Evolutionary conservation across 2,329 filamentous ascomycete species (phyloP), one percentile per base, ranked within the genome.

Genomic region (Westerdykella aurantiaca): DNA sequence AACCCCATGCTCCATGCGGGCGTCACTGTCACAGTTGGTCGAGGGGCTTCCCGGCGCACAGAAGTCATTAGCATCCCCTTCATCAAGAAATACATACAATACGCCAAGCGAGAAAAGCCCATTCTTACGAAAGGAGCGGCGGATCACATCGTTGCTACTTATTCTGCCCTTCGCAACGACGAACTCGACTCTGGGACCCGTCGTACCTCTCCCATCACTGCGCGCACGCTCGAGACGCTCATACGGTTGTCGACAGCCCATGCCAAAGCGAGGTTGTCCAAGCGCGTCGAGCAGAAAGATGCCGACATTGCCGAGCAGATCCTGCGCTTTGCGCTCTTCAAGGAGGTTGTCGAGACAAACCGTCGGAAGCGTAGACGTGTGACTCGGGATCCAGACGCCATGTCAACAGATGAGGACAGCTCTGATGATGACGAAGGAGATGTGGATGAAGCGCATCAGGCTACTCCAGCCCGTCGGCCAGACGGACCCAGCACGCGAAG

Each of bases 1-100:
- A 93, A 97, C 59, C 80, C 86, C 23, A 95, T 97, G 88, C 79
- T 98, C 34, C 93, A 98, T 63, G 86, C 89, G 9, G 93, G 93
- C 48, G 88, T 96, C 38, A 88, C 83, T 6, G 70, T 88, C 13
- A 88, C 83, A 4, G 77, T 83, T 11, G 85, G 86, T 9, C 80
- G 88, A 33, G 86, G 87, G 10, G 72, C 83, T 21, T 81, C 81
- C 55, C 86, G 86, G 67, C 85, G 85, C 52, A 81, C 86, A 5
- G 89, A 96, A 66, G 87, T 98, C 12, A 75, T 98, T 42, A 95
- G 87, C 70, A 96, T 98, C 48, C 87, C 90, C 0, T 98, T 98
- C 70, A 89, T 98, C 75, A 98, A 98, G 74, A 98, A 98, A 71
- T 98, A 96, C 68, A 94, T 98, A 37, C 93, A 98, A 64, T 98